A percentile compares a stretch with the other conserved stretches of the same genome.
Evolutionary conservation across 371 early-diverging fungal genomes (phyloP).

Genomic region (Circinella minor): DNA sequence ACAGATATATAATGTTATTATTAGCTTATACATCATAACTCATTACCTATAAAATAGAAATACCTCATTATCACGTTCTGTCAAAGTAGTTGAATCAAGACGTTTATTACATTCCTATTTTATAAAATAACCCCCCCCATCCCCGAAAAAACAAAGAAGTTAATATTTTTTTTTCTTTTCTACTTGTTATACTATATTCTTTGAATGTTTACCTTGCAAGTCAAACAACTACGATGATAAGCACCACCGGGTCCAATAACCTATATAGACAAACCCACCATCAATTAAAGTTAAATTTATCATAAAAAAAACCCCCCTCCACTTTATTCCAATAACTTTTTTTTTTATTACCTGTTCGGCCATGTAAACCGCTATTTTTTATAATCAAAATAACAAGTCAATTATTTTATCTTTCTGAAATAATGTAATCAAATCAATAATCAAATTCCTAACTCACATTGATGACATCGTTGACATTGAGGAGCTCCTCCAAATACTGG

Average conservation of each 20-base stretch:
- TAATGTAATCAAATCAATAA: not conserved
- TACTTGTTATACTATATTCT: too few relatives aligned
- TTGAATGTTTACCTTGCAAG: conserved; percentile 40
- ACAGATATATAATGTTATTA: too few relatives aligned
- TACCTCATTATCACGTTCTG: conserved; percentile 51
- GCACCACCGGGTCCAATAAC: conserved; percentile 50
- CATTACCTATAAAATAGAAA: not conserved
- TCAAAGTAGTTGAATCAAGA: conserved; percentile 49
- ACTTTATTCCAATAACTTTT: not conserved
- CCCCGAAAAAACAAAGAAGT: too few relatives aligned
- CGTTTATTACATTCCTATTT: conserved; percentile 57
- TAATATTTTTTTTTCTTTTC: too few relatives aligned
- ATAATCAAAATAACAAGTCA: not conserved
- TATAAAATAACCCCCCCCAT: too few relatives aligned
- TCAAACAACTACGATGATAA: conserved; percentile 47
- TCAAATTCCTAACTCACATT: conserved; percentile 28
- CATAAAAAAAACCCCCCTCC: too few relatives aligned
- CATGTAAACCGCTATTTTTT: conserved; percentile 48
- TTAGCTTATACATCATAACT: too few relatives aligned
- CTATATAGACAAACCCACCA: conserved; percentile 13
- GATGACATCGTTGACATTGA: conserved; percentile 48
- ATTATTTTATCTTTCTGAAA: not conserved
- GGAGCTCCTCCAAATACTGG: conserved; percentile 52
- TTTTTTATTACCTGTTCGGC: conserved; percentile 46
- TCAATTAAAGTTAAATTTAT: too few relatives aligned